Base-by-base conservation (phyloP, 306 rosid genomes). In the Dalbergia oliveri region DNA sequence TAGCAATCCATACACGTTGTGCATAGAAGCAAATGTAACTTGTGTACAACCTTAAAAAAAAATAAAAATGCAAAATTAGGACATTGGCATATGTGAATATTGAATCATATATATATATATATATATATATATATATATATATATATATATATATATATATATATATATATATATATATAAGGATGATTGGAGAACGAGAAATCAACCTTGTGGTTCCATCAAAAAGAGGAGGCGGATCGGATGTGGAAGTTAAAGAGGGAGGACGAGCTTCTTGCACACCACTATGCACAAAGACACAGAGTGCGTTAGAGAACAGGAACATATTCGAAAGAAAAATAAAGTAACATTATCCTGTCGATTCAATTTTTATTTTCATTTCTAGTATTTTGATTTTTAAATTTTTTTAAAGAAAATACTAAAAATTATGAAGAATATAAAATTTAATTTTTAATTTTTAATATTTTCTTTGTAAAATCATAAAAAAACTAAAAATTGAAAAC, bases 181-280 rank as follows among this genome's bases (percentile, higher is more conserved):
- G 5, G 47, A 44, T 58, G 6, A 35, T 21, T 5, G 62, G 35
- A 37, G 60, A 8, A 59, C 3, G 66, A 54, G 50, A 64, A 49
- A 49, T 14, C 31, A 80, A 93, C 97, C 98, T 90, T 68, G 92
- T 89, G 39, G 98, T 90, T 82, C 97, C 98, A 64, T 94, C 97
- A 59, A 94, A 94, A 34, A 94, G 75, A 70, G 97, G 83, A 50
- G 97, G 98, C 41, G 81, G 97, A 6, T 76, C 80, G 50, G 98
- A 83, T 11, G 84, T 75, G 80, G 93, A 85, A 66, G 87, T 87
- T 78, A 94, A 58, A 0, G 87, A 14, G 0, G 94, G 81, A 39
- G 97, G 91, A 70, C 45, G 86, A 71, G 59, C 79, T 35, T 69
- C 88, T 37, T 63, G 70, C 4, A 60, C 81, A 26, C 61, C 73